Conservation (phyloP, 768 basidiomycete species). For the Boletales sp. region DNA sequence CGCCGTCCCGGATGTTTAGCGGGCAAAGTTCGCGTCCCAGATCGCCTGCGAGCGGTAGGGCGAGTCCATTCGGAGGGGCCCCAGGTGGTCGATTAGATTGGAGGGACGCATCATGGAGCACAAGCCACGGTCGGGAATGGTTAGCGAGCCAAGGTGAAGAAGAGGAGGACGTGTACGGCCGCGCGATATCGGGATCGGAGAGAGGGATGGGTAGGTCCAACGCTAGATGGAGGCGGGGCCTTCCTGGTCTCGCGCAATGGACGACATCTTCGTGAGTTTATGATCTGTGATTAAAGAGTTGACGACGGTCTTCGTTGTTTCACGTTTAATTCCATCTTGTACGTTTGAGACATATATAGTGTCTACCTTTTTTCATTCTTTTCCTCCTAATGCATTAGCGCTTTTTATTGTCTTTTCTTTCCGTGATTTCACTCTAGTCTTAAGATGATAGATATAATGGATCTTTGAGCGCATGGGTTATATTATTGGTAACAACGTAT, state of each 20-base stretch:
- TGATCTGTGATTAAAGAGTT: too few species aligned
- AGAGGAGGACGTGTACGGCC: conserved; percentile 25
- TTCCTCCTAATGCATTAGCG: conserved; percentile 3
- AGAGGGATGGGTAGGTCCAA: conserved; percentile 7
- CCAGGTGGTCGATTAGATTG: conserved; percentile 8
- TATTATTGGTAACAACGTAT: background rate
- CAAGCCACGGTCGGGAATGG: conserved; percentile 24
- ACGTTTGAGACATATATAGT: conserved; percentile 9
- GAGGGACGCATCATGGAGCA: conserved; percentile 21
- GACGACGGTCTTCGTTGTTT: background rate
- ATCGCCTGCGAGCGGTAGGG: conserved; percentile 15
- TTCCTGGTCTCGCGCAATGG: conserved; percentile 34
- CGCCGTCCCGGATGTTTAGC: conserved; percentile 3
- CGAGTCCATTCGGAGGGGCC: conserved; percentile 14
- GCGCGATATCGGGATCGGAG: conserved; percentile 21
- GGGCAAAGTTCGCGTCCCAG: conserved; percentile 14
- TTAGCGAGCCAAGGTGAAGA: conserved; percentile 25
- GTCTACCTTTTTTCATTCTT: background rate
- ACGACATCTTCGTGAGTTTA: conserved; percentile 20
- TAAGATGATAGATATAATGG: conserved; percentile 22
- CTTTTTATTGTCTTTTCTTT: conserved; percentile 1
- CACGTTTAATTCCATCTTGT: conserved; percentile 7
- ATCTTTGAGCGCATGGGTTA: conserved; percentile 6
- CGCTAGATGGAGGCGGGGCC: conserved; percentile 29
- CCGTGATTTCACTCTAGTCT: conserved; percentile 7